Conservation (phyloP, 805 yeast species). For the Kodamaea kakaduensis region DNA sequence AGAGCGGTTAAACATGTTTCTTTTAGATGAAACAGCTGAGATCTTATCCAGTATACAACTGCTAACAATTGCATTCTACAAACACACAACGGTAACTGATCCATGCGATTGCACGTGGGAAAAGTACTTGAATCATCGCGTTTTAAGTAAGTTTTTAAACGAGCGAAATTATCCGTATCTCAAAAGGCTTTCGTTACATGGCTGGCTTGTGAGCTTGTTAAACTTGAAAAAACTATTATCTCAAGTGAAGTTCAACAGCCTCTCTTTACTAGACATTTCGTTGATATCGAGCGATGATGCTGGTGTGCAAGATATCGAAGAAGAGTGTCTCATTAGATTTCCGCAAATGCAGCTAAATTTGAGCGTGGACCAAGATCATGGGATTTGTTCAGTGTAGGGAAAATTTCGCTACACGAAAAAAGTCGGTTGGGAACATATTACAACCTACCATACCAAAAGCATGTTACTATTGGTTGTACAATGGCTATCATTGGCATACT, state of each 20-base stretch:
- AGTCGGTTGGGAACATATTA: too few species aligned
- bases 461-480: slow-evolving; percentile 1
- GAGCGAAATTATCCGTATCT: slow-evolving; percentile 16
- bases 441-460: too few species aligned
- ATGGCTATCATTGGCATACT: slow-evolving; percentile 6
- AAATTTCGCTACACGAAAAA: too few species aligned
- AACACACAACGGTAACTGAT: slow-evolving; percentile 10
- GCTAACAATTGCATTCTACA: slow-evolving; percentile 14
- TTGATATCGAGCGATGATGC: slow-evolving; percentile 10
- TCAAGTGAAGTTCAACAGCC: slow-evolving; percentile 5
- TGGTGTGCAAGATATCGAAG: slow-evolving; percentile 8
- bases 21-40: slow-evolving; percentile 18
- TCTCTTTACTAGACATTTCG: slow-evolving; percentile 9
- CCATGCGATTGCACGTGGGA: slow-evolving; percentile 11
- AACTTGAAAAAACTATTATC: slow-evolving; percentile 2
- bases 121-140: slow-evolving; percentile 10
- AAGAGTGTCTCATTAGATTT: slow-evolving; percentile 3
- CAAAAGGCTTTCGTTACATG: slow-evolving; percentile 15
- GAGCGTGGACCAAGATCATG: slow-evolving; percentile 3
- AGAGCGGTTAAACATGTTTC: slow-evolving; percentile 34
- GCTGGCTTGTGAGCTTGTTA: slow-evolving; percentile 21
- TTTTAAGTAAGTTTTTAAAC: slow-evolving; percentile 11
- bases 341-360: slow-evolving; percentile 8
- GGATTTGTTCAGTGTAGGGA: slow-evolving; percentile 2
- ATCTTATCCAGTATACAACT: slow-evolving; percentile 15